Evolutionary conservation across 176 grass and related monocot genomes (phyloP).

Genomic region (Raddia distichophylla): DNA sequence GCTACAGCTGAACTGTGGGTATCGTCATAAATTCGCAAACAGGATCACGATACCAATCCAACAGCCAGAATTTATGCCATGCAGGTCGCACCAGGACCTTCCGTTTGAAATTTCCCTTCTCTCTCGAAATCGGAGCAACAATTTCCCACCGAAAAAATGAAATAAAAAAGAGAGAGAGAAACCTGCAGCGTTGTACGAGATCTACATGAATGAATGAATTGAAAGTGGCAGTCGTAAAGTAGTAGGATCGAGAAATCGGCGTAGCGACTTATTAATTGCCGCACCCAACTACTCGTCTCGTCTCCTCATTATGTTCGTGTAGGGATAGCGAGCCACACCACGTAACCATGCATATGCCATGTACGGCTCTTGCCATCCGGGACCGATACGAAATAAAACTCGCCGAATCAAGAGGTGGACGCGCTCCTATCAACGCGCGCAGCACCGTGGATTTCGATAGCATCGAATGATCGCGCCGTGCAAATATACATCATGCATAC

Average conservation of each 20-base stretch:
- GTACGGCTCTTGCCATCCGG: constrained; percentile 2
- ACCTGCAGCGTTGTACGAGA: background rate
- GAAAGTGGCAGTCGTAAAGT: background rate
- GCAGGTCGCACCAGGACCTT: constrained; percentile 27
- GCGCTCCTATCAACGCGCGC: background rate
- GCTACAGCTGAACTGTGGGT: constrained; percentile 1
- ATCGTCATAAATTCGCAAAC: constrained; percentile 45
- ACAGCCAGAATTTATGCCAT: constrained; percentile 49
- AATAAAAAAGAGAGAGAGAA: background rate
- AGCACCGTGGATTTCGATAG: constrained; percentile 12
- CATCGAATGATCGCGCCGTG: background rate
- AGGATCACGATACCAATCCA: constrained; percentile 32
- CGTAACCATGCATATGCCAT: no score
- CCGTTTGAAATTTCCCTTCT: background rate
- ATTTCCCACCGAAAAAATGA: background rate
- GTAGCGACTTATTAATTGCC: constrained; percentile 35
- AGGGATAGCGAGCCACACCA: background rate
- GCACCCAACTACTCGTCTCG: constrained; percentile 11
- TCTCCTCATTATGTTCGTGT: background rate
- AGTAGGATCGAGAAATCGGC: constrained; percentile 8
- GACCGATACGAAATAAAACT: constrained; percentile 18
- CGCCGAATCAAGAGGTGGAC: constrained; percentile 16
- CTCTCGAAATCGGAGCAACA: background rate
- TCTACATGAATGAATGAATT: constrained; percentile 25
- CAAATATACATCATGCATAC: background rate